Conservation (phyloP, 441 rosid species). For the Adansonia gregorii region DNA sequence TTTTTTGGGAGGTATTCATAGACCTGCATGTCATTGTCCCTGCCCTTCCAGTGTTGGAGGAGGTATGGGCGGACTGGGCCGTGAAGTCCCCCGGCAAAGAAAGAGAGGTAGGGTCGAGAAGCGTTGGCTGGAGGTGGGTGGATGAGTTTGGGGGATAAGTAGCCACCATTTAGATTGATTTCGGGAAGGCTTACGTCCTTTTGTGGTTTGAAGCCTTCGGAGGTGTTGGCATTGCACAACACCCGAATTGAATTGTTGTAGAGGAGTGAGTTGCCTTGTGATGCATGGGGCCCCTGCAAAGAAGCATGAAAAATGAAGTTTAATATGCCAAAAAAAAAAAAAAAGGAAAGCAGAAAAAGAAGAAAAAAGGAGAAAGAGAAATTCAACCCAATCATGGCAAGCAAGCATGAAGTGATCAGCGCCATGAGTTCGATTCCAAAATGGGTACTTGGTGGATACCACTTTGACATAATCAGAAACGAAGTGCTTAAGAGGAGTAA, state of each 20-base stretch:
- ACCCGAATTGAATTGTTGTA: constrained; percentile 75
- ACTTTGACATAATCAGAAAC: constrained; percentile 67
- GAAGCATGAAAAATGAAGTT: not conserved
- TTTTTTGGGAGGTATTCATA: constrained; percentile 70
- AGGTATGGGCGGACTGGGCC: constrained; percentile 75
- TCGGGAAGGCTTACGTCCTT: constrained; percentile 90
- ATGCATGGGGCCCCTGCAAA: constrained; percentile 76
- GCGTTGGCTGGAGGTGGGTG: constrained; percentile 39
- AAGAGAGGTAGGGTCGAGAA: constrained; percentile 60
- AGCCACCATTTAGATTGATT: constrained; percentile 63
- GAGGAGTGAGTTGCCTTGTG: constrained; percentile 50
- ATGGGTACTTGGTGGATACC: constrained; percentile 57
- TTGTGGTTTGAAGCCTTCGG: constrained; percentile 83
- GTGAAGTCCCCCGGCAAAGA: constrained; percentile 87
- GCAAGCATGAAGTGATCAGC: constrained; percentile 85
- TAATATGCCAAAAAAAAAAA: not conserved
- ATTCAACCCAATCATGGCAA: constrained; percentile 77
- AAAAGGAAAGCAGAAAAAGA: not conserved
- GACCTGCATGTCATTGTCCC: constrained; percentile 58
- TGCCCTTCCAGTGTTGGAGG: constrained; percentile 68
- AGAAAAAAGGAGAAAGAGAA: constrained; percentile 7
- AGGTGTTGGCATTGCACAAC: constrained; percentile 86
- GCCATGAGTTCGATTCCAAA: constrained; percentile 65
- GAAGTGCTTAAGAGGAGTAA: constrained; percentile 51
- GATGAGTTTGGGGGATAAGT: constrained; percentile 49